Conservation (phyloP, 1,284 basidiomycete species). For the Exobasidium rhododendri region DNA sequence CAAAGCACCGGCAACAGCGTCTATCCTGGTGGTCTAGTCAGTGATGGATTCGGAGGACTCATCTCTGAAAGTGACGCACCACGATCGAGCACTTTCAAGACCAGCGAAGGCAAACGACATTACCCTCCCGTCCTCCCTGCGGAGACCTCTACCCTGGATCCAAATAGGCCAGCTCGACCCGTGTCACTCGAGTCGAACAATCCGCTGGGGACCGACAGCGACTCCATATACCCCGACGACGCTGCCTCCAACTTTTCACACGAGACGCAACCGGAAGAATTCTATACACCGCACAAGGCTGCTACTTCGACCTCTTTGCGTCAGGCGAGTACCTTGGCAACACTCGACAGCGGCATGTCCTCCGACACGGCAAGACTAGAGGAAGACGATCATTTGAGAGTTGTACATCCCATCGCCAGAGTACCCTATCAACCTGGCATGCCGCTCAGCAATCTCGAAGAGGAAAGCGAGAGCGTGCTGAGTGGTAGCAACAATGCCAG, state of each 20-base stretch:
- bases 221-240: slow-evolving; percentile 46
- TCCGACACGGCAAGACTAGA: slow-evolving; percentile 9
- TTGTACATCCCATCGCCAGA: background rate
- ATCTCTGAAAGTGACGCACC: too few relatives aligned
- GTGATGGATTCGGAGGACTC: too few relatives aligned
- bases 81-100: too few relatives aligned
- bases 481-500: slow-evolving; percentile 19
- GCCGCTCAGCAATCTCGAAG: slow-evolving; percentile 43
- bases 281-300: background rate
- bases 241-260: slow-evolving; percentile 35
- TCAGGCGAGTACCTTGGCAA: background rate
- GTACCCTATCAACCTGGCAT: slow-evolving; percentile 40
- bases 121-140: background rate
- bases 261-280: slow-evolving; percentile 3
- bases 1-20: slow-evolving; percentile 13
- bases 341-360: background rate
- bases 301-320: background rate
- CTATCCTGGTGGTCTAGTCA: too few relatives aligned
- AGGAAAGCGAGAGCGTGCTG: slow-evolving; percentile 41
- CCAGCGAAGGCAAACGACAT: too few relatives aligned
- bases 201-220: slow-evolving; percentile 17
- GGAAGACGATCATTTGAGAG: slow-evolving; percentile 19
- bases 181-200: slow-evolving; percentile 11
- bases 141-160: slow-evolving; percentile 1
- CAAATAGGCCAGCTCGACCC: slow-evolving; percentile 10